Evolutionary conservation across 495 filamentous ascomycete genomes (phyloP).

Genomic region (Penicillium lagena): DNA sequence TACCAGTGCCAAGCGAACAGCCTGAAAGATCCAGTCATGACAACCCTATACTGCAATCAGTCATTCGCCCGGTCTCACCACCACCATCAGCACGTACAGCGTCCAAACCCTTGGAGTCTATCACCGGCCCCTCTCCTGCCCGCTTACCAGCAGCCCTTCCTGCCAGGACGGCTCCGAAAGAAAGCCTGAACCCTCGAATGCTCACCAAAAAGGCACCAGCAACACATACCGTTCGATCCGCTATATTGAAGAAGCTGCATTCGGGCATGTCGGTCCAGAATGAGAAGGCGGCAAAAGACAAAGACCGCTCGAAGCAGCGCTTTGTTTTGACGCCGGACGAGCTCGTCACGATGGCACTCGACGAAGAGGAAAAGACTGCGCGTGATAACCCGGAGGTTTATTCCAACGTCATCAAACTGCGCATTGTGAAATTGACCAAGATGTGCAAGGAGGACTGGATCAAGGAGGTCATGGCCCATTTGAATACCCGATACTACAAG

Average conservation of each 20-base stretch:
- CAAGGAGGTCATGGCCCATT: slow-evolving; percentile 33
- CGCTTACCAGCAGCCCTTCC: slow-evolving; percentile 12
- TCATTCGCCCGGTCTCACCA: slow-evolving; percentile 30
- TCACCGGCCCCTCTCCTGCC: slow-evolving; percentile 1
- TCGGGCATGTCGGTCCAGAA: slow-evolving; percentile 69
- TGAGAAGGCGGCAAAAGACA: slow-evolving; percentile 37
- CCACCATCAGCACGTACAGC: slow-evolving; percentile 26
- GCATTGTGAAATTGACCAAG: slow-evolving; percentile 65
- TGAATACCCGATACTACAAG: slow-evolving; percentile 39
- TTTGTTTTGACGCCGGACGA: slow-evolving; percentile 60
- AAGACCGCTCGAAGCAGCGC: slow-evolving; percentile 49
- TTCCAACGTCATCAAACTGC: slow-evolving; percentile 70
- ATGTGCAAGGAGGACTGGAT: slow-evolving; percentile 65
- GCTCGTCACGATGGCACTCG: slow-evolving; percentile 69
- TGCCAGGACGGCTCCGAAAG: slow-evolving; percentile 32
- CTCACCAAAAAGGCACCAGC: slow-evolving; percentile 61
- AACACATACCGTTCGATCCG: slow-evolving; percentile 56
- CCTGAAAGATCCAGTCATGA: background rate
- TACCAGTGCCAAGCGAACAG: background rate
- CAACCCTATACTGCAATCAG: slow-evolving; percentile 10
- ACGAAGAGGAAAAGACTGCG: slow-evolving; percentile 78
- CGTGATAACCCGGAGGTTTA: slow-evolving; percentile 64
- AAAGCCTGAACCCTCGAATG: slow-evolving; percentile 73
- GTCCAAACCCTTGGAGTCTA: slow-evolving; percentile 6
- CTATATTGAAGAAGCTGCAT: slow-evolving; percentile 68